Base-by-base conservation (phyloP, 129 eudicot species). In the Artemisia tridentata region DNA sequence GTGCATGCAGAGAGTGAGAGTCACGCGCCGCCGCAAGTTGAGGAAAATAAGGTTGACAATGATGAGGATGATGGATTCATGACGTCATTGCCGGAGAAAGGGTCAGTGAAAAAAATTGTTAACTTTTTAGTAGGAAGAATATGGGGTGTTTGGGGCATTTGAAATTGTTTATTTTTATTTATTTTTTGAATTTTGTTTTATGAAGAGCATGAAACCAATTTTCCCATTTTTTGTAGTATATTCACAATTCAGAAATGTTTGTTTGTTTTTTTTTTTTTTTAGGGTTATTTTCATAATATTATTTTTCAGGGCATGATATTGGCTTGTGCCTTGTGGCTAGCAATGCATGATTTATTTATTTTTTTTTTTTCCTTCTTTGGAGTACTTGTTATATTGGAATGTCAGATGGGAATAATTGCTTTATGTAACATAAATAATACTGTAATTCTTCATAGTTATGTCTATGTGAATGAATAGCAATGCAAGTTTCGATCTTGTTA, bases 91-190 rank as follows among this genome's bases (percentile, higher is more conserved):
- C 38, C 74, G 2, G 86, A 81, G 27, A 70, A 72, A 63, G 84
- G 86, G 10, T 59, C 89, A 6, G 80, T 85, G 5, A 69, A 82
- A 60, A 79, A 77, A 63, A 14, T 85, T 43, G 80, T 85, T 31
- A 79, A 69, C 46, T 85, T 85, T 54, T 49, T 85, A 15, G 89
- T 86, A n/a, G 84, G 73, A 47, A 85, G 82, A 72, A 78, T 85
- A 67, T 85, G 86, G 86, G 76, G 84, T 75, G 84, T 82, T 55
- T 85, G 90, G 90, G 83, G 86, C 11, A 18, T 67, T 62, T 77
- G 60, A 77, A 14, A 11, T 66, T n/a, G 1, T 7, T 63, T 34
- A 3, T n/a, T 29, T 68, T 69, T 18, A 6, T 9, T 45, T 41
- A 14, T 12, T 14, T 11, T 23, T 21, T 34, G 7, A 19, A 1